A percentile compares a stretch with the other conserved stretches of the same genome.
Evolutionary conservation across 1,284 basidiomycete genomes (phyloP).

Genomic region (Ceratobasidium sp.): DNA sequence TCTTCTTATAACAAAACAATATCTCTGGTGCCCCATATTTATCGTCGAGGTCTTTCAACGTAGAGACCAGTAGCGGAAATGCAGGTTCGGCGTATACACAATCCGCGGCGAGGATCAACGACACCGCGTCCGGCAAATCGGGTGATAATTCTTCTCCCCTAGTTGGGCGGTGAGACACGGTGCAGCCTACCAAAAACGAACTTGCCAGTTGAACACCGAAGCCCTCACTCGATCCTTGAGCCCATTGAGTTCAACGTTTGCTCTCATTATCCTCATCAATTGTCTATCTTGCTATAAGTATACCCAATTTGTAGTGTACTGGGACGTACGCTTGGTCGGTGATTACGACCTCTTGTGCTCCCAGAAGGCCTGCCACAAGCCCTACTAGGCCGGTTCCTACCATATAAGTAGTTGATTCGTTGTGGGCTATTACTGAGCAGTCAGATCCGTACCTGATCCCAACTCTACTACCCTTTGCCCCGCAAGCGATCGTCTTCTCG

Average conservation of each 20-base stretch:
- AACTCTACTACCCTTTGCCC: conserved; percentile 80
- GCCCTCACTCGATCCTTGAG: conserved; percentile 66
- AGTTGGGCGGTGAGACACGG: conserved; percentile 35
- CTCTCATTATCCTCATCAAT: conserved; percentile 77
- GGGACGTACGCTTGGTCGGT: conserved; percentile 86
- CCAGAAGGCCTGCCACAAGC: conserved; percentile 78
- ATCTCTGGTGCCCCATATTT: conserved; percentile 68
- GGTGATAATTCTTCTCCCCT: conserved; percentile 55
- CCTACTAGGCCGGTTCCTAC: conserved; percentile 91
- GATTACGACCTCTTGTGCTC: conserved; percentile 71
- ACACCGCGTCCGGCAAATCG: conserved; percentile 58
- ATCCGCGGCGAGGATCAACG: conserved; percentile 86
- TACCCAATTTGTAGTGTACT: background rate
- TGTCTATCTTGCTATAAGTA: conserved; percentile 60
- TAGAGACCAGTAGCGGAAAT: conserved; percentile 87
- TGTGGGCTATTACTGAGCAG: background rate
- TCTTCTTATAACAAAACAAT: conserved; percentile 93
- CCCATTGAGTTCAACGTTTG: conserved; percentile 74
- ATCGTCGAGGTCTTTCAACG: conserved; percentile 71
- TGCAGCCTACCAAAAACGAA: conserved; percentile 46
- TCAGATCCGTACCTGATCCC: conserved; percentile 58
- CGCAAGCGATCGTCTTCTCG: conserved; percentile 62
- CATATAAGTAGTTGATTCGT: conserved; percentile 50
- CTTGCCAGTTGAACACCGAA: conserved; percentile 82
- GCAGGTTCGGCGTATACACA: conserved; percentile 97